These are phyloP conservation scores for Hypericum perforatum DNA, from an alignment of 345 rosid genomes.

Conservation along the genomic window DNA sequence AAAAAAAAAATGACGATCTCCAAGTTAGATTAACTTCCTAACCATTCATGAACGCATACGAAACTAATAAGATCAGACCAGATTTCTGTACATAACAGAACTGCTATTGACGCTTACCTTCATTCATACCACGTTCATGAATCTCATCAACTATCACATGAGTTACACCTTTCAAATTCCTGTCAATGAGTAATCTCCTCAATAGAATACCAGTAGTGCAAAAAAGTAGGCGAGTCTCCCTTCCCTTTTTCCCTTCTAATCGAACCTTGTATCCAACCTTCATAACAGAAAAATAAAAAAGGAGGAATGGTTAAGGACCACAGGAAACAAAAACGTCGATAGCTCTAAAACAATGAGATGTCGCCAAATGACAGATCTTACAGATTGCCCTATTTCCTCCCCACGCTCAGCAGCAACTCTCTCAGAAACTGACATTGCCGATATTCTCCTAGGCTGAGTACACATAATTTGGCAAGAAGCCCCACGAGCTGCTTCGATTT, in stretches of 20 bases:
- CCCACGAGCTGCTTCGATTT: conserved; percentile 84
- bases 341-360: conserved; percentile 11
- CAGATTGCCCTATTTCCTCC: conserved; percentile 88
- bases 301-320: conserved; percentile 8
- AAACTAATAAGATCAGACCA: not conserved
- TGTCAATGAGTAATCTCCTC: conserved; percentile 84
- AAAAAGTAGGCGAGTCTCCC: conserved; percentile 89
- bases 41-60: conserved; percentile 4
- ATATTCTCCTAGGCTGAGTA: conserved; percentile 97
- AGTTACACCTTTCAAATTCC: conserved; percentile 81
- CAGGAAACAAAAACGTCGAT: conserved; percentile 10
- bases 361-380: conserved; percentile 27
- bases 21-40: no score
- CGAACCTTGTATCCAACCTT: conserved; percentile 99
- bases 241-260: conserved; percentile 88
- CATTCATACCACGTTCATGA: conserved; percentile 99
- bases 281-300: not conserved
- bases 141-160: conserved; percentile 98
- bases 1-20: conserved; percentile 6
- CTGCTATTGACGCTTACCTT: conserved; percentile 43
- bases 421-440: conserved; percentile 96
- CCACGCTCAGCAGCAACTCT: conserved; percentile 99
- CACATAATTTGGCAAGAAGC: conserved; percentile 85
- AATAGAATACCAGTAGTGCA: conserved; percentile 95
- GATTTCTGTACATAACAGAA: not conserved